These are phyloP conservation scores for Scytalidium lignicola DNA, from an alignment of 2,329 filamentous ascomycete genomes.

Conservation along the genomic window DNA sequence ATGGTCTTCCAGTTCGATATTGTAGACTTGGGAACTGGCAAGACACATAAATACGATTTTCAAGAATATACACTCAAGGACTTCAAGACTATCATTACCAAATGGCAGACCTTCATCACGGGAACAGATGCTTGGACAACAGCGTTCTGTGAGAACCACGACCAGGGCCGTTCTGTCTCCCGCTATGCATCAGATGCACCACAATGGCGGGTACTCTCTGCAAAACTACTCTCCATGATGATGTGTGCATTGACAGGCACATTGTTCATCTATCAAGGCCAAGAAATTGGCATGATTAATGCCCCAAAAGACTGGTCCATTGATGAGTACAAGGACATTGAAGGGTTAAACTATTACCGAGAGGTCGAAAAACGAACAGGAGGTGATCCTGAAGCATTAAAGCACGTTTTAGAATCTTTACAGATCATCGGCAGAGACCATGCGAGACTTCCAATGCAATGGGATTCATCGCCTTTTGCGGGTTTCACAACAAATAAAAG, in stretches of 20 bases:
- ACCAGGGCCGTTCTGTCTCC: conserved; percentile 51
- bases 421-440: conserved; percentile 60
- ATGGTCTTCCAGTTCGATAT: conserved; percentile 67
- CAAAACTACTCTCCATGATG: conserved; percentile 49
- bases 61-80: conserved; percentile 40
- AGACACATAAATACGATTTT: conserved; percentile 47
- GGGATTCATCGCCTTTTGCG: conserved; percentile 49
- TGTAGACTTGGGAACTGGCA: conserved; percentile 53
- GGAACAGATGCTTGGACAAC: conserved; percentile 54
- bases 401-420: conserved; percentile 45
- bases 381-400: conserved; percentile 35
- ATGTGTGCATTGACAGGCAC: conserved; percentile 47
- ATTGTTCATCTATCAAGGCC: conserved; percentile 54
- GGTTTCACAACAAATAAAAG: conserved; percentile 53
- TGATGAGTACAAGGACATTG: conserved; percentile 43
- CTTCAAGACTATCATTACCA: conserved; percentile 42
- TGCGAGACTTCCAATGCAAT: conserved; percentile 64
- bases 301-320: conserved; percentile 47
- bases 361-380: conserved; percentile 33
- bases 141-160: conserved; percentile 60
- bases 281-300: conserved; percentile 56
- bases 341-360: conserved; percentile 44
- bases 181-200: conserved; percentile 35
- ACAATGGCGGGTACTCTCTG: conserved; percentile 20
- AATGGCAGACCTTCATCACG: conserved; percentile 47